phyloP scores from a whole-genome alignment of 345 rosid species.

The Pseudoturritis turrita region DNA sequence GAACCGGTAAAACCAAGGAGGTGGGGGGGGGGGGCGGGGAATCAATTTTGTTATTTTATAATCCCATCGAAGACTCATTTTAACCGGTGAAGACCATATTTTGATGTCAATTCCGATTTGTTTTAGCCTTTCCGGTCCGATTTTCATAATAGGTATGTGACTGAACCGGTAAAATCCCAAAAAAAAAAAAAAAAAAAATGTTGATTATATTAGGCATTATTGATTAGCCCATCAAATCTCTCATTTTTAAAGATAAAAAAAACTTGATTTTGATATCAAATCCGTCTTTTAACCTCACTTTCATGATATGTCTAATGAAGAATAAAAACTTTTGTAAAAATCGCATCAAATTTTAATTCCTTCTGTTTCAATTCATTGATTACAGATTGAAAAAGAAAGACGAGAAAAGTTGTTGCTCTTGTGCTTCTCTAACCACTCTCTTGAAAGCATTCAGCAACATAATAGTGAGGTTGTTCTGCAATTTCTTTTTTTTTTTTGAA shows the following conservation, averaged over 20 bases:
- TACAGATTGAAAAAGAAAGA: slow-evolving; percentile 7
- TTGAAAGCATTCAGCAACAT: background rate
- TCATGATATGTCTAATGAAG: background rate
- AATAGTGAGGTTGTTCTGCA: background rate
- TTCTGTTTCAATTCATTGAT: slow-evolving; percentile 5
- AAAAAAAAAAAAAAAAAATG: background rate
- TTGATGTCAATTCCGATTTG: background rate
- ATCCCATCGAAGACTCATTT: too few species aligned
- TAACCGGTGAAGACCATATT: background rate
- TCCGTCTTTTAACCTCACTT: background rate
- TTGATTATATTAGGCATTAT: background rate
- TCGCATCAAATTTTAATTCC: background rate
- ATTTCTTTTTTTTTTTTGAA: too few species aligned
- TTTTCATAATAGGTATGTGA: background rate
- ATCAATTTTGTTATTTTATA: too few species aligned
- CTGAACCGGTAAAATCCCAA: background rate
- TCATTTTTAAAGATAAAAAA: too few species aligned
- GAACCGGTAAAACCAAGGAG: background rate
- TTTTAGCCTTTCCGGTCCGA: background rate
- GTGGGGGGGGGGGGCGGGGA: too few species aligned
- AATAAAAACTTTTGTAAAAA: background rate
- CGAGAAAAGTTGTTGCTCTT: background rate
- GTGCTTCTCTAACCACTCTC: slow-evolving; percentile 1
- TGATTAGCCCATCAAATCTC: background rate
- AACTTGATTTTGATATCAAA: background rate